These are phyloP conservation scores for Eimeria brunetti DNA, from an alignment of 169 alveolate species.

Conservation along the genomic window DNA sequence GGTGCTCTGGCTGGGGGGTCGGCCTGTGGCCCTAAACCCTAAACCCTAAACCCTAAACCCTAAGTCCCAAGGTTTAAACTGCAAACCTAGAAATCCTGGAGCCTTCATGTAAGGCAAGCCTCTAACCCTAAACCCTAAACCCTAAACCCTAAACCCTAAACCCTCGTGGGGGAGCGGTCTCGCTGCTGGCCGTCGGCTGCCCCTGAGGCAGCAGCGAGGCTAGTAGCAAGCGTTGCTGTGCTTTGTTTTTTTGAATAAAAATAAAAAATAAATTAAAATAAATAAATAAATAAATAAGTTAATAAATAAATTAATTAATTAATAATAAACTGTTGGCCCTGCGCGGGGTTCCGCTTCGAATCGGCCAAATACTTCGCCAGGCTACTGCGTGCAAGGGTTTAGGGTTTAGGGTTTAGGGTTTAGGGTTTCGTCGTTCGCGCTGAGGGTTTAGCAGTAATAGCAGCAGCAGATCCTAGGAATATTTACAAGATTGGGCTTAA, in stretches of 20 bases:
- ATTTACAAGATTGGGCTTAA: not conserved
- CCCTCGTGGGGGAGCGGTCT: not conserved
- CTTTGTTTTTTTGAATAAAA: not conserved
- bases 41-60: constrained; percentile 30
- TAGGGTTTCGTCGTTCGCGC: no score
- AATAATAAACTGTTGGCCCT: not conserved
- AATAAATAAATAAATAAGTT: not conserved
- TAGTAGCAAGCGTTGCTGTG: not conserved
- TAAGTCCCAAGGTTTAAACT: not conserved
- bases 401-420: no score
- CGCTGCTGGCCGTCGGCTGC: not conserved
- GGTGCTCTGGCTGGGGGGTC: not conserved
- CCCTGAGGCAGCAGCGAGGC: not conserved
- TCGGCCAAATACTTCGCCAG: no score
- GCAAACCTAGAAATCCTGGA: not conserved
- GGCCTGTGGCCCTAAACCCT: not conserved
- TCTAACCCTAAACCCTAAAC: not conserved
- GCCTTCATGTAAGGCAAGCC: not conserved
- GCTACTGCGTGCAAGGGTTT: no score
- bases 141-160: constrained; percentile 29
- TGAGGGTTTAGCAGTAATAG: not conserved
- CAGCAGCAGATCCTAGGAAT: no score
- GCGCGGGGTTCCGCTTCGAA: not conserved
- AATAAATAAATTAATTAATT: not conserved
- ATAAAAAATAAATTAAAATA: not conserved